These are phyloP conservation scores for Inosperma sp. DNA, from an alignment of 768 basidiomycete species.

Conservation along the genomic window DNA sequence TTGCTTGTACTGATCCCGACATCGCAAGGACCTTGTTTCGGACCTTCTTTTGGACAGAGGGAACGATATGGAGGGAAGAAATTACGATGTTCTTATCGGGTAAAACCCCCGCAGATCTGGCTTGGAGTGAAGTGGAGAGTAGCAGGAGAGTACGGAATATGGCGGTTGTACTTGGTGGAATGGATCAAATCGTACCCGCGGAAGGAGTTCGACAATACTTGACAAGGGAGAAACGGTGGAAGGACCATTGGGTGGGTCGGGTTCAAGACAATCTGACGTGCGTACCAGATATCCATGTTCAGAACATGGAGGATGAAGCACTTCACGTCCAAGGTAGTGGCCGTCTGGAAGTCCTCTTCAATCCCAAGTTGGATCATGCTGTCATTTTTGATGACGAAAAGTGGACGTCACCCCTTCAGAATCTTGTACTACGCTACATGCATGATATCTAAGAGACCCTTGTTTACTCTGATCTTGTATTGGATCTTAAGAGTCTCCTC, in stretches of 20 bases:
- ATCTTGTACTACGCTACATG: conserved; percentile 27
- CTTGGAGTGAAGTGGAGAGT: background rate
- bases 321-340: background rate
- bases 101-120: background rate
- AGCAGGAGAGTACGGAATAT: conserved; percentile 21
- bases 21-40: conserved; percentile 54
- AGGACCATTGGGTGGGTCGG: conserved; percentile 21
- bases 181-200: conserved; percentile 39
- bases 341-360: conserved; percentile 34
- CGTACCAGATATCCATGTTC: background rate
- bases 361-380: conserved; percentile 38
- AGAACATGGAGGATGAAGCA: background rate
- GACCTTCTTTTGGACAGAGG: conserved; percentile 65
- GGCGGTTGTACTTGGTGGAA: conserved; percentile 33
- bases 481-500: no score
- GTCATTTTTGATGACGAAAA: conserved; percentile 35
- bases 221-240: conserved; percentile 25
- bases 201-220: conserved; percentile 34
- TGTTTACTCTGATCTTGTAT: no score
- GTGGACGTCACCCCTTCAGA: conserved; percentile 26
- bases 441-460: conserved; percentile 3
- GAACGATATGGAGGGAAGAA: conserved; percentile 57
- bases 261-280: conserved; percentile 1
- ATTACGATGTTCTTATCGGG: conserved; percentile 29
- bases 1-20: conserved; percentile 59